Evolutionary conservation across 176 grass and related monocot species (phyloP), one percentile per base, ranked within the genome.

Genomic region (Oropetium thomaeum): DNA sequence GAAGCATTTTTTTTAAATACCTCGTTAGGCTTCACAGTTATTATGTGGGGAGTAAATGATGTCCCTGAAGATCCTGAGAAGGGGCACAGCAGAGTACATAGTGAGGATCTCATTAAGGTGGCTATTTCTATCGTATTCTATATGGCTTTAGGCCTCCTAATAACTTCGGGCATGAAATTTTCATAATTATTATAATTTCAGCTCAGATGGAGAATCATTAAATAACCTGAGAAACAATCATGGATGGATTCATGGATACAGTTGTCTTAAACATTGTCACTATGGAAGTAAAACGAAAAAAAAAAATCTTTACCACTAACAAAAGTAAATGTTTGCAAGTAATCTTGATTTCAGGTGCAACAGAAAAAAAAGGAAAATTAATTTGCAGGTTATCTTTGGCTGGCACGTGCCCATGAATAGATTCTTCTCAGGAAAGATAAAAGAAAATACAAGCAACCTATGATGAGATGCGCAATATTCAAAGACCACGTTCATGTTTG

Each of bases 11-110:
- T 84, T 61, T 45, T 17, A 88, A 61, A 37, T 92, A 92, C 96
- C 92, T 99, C 92, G 20, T 93, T 90, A 47, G 89, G 86, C 77
- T 93, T 94, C 76, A 99, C 96, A 63, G 92, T 96, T 78, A 99
- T 88, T 76, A 99, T 92, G 86, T 99, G 96, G n/a, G 96, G 92
- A 81, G 96, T 99, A 86, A 99, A 96, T 45, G 92, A 90, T 77
- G 83, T 86, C 65, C 96, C 92, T 0, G 87, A 90, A 47, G 96
- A 86, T 41, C 96, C 96, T 99, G 80, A 79, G 81, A 75, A 72
- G 49, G 45, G 20, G 35, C 38, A 65, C 16, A 65, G 4, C 0
- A 7, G 44, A 28, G 32, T 20, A 80, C 45, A 64, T 20, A 45
- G n/a, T 57, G 4, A 70, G 17, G 55, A 58, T 48, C 51, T 79